Conservation (phyloP, 192 early-diverging fungal genomes). For the Geosiphon pyriformis region DNA sequence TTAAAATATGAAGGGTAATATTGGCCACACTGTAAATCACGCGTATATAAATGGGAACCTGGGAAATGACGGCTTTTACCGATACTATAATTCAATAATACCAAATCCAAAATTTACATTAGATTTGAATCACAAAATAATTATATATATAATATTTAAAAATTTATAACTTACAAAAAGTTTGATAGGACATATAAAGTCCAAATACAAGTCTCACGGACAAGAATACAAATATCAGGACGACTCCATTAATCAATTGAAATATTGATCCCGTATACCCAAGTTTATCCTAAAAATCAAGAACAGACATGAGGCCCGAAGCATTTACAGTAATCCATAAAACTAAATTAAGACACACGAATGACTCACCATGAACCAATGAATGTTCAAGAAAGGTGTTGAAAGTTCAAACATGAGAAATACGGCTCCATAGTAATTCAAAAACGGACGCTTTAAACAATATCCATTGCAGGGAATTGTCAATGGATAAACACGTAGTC, state of each 20-base stretch:
- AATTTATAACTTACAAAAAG: constrained; percentile 42
- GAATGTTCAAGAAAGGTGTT: constrained; percentile 85
- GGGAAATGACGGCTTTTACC: constrained; percentile 28
- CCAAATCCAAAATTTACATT: not conserved
- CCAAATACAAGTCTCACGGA: constrained; percentile 72
- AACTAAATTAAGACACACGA: not conserved
- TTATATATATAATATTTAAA: not conserved
- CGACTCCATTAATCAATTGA: constrained; percentile 81
- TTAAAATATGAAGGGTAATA: constrained; percentile 57
- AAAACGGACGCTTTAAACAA: constrained; percentile 61
- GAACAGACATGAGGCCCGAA: not conserved
- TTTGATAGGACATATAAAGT: constrained; percentile 60
- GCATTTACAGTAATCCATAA: not conserved
- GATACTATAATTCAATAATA: constrained; percentile 5
- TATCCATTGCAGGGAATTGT: not conserved
- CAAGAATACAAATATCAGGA: constrained; percentile 73
- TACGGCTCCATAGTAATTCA: constrained; percentile 80
- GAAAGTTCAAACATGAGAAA: constrained; percentile 91
- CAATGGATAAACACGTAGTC: not conserved
- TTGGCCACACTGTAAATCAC: constrained; percentile 52
- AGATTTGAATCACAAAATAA: not conserved
- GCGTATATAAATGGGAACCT: constrained; percentile 35
- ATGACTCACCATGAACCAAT: constrained; percentile 62
- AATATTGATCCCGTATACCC: constrained; percentile 71
- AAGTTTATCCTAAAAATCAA: constrained; percentile 66